Evolutionary conservation across 495 filamentous ascomycete species (phyloP), one percentile per base, ranked within the genome.

Genomic region (Penicillium longicatenatum): DNA sequence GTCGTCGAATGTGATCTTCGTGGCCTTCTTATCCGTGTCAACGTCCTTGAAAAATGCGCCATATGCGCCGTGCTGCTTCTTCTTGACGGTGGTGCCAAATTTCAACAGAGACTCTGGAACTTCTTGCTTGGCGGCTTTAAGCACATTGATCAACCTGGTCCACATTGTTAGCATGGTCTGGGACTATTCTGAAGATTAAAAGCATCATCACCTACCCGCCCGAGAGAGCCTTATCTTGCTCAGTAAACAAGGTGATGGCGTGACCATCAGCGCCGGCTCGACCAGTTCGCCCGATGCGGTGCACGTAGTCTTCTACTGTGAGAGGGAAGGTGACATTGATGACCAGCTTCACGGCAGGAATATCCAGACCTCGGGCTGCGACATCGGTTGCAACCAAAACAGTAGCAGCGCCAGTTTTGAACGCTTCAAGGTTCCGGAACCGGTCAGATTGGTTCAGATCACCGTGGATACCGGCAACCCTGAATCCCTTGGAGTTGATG

Each of bases 381-480:
- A 98, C 94, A 79, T 98, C 94, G 50, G 94, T 98, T 69, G 94
- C 94, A 73, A 98, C 94, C 82, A 98, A 95, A 73, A 98, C 90
- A 44, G 93, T 92, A 68, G 89, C 91, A 74, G 89, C 86, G 19
- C 94, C 94, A 6, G 75, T 75, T 73, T 97, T 97, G 82, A 98
- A 98, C 1, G 89, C 84, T 39, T 90, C 88, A 30, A 98, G 76
- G 54, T 88, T 91, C 44, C 85, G 83, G 16, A 89, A 94, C 52
- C 94, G 82, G 69, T 93, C 87, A 43, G 87, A 83, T 61, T 98
- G 94, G 60, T 76, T 84, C 59, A 98, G 67, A 68, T 97, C 93
- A 49, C 94, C 94, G 73, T 98, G 94, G 54, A 98, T 98, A 52
- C 87, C 89, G 20, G 86, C 90, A 9, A 95, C 92, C 20, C 79